Conservation (phyloP, 768 basidiomycete genomes). For the Termitomyces sp. region DNA sequence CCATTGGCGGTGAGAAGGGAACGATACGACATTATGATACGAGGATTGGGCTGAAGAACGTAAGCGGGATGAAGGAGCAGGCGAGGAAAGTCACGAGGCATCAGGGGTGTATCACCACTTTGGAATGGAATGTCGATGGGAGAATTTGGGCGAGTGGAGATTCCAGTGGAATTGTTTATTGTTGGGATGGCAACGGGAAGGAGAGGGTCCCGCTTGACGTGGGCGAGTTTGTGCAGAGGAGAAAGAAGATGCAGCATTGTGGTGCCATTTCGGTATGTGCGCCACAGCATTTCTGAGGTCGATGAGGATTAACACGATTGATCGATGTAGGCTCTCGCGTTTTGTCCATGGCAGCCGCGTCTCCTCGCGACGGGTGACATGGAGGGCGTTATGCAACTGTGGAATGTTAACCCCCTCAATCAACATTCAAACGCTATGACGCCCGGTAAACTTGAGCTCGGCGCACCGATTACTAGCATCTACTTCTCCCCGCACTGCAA, state of each 20-base stretch:
- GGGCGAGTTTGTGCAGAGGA: constrained; percentile 48
- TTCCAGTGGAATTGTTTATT: constrained; percentile 66
- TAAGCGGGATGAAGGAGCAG: constrained; percentile 51
- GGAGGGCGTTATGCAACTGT: constrained; percentile 47
- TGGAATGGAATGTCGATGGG: constrained; percentile 65
- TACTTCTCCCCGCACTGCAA: constrained; percentile 77
- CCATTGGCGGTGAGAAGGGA: constrained; percentile 62
- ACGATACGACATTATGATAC: constrained; percentile 48
- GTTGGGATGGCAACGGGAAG: constrained; percentile 54
- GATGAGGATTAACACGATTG: background rate
- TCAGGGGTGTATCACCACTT: constrained; percentile 55
- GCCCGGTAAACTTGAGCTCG: constrained; percentile 40
- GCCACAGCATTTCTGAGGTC: background rate
- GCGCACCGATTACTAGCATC: constrained; percentile 61
- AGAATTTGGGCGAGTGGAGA: constrained; percentile 73
- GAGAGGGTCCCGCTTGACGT: constrained; percentile 45
- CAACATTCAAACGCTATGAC: constrained; percentile 36
- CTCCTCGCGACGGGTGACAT: constrained; percentile 75
- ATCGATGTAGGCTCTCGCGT: constrained; percentile 65
- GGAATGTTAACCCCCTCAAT: constrained; percentile 43
- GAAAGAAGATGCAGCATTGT: constrained; percentile 67
- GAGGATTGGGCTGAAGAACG: constrained; percentile 12
- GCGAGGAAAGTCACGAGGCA: constrained; percentile 64
- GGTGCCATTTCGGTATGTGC: constrained; percentile 46
- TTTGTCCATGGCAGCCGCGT: constrained; percentile 85